phyloP scores from a whole-genome alignment of 1,139 yeast genomes.

The Magnusiomyces magnusii region DNA sequence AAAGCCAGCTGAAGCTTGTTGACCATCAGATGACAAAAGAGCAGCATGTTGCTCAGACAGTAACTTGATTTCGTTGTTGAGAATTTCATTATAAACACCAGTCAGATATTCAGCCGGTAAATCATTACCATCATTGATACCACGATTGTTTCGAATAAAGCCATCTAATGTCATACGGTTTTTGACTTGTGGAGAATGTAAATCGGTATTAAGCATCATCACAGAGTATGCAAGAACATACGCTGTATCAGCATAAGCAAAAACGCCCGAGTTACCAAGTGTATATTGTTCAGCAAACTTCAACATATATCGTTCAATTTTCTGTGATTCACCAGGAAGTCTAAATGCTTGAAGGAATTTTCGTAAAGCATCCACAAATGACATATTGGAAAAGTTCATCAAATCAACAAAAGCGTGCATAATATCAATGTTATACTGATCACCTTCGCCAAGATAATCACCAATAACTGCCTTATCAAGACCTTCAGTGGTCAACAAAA shows the following conservation, averaged over 20 bases:
- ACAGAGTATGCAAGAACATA: conserved; percentile 90
- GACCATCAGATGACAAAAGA: conserved; percentile 55
- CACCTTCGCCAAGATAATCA: conserved; percentile 88
- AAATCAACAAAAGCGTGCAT: conserved; percentile 94
- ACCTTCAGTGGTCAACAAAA: conserved; percentile 69
- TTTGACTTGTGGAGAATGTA: conserved; percentile 81
- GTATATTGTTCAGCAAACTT: conserved; percentile 92
- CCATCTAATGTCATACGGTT: conserved; percentile 83
- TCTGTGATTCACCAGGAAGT: conserved; percentile 97
- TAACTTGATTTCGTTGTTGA: conserved; percentile 74
- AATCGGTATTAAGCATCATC: conserved; percentile 88
- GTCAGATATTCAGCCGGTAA: conserved; percentile 66
- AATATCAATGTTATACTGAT: conserved; percentile 62
- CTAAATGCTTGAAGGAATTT: conserved; percentile 78
- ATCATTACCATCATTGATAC: conserved; percentile 90
- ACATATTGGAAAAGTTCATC: conserved; percentile 65
- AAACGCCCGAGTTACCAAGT: conserved; percentile 75
- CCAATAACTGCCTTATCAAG: conserved; percentile 82
- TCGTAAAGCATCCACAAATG: conserved; percentile 83
- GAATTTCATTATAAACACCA: conserved; percentile 68
- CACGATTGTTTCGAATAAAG: conserved; percentile 76
- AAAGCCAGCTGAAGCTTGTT: conserved; percentile 34
- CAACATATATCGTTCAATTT: conserved; percentile 92
- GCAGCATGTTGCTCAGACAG: conserved; percentile 95
- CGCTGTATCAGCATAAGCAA: conserved; percentile 91